Base-by-base conservation (phyloP, 192 early-diverging fungal genomes). In the Mortierella hygrophila region DNA sequence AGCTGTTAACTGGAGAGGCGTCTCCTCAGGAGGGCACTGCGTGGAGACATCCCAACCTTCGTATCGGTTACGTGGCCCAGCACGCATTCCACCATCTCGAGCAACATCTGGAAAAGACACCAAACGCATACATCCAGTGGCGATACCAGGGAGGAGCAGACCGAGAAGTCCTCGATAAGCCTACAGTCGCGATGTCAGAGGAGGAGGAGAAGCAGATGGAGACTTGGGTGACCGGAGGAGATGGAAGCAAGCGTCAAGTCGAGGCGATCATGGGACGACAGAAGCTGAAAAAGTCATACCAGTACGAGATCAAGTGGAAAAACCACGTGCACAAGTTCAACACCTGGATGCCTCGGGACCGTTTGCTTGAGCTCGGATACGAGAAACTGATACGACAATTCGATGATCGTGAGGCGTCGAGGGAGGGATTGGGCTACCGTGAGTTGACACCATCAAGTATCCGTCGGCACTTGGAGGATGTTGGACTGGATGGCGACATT, bases 41-140 rank as follows among this genome's bases (percentile, higher is more conserved):
- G 37, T 94, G 92, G 92, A 92, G 95, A 89, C 95, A 97, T 85
- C 96, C 95, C 88, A 95, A 95, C 87, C 89, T 96, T 20, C 94
- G 96, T 92, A 92, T 97, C 82, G 95, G 95, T 73, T 96, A 96
- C 88, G 94, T 97, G 81, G 94, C 95, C 32, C 96, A 97, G 82
- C 96, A 97, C 87, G 94, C 95, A 75, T 95, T 97, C 94, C 94
- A 97, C 87, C 95, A 97, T 92, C 88, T 97, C 74, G 94, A 96
- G 75, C 93, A 95, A 72, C 95, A 96, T 88, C 70, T 95, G 46
- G 95, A 96, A 90, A 94, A 95, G 76, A 95, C 95, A 21, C 94
- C 95, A 54, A 96, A 95, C 87, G 94, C 94, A 41, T 96, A 96
- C 85, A 93, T 96, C 76, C 94, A 94, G 65, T 96, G 95, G 95